Conservation (phyloP, 768 basidiomycete species). For the Panaeolus papilionaceus region DNA sequence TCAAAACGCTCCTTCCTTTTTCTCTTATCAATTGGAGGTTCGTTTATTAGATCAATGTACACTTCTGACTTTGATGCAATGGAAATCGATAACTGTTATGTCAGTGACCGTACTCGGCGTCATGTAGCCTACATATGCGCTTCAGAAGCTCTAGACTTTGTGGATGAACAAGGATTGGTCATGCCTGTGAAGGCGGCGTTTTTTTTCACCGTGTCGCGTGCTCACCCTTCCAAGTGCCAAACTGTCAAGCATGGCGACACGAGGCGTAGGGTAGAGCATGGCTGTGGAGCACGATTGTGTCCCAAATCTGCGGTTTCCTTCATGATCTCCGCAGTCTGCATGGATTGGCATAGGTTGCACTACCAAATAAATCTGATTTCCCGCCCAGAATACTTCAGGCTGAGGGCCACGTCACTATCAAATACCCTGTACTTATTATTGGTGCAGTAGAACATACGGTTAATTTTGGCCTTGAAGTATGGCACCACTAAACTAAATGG, state of each 20-base stretch:
- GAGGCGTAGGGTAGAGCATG: background rate
- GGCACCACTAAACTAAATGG: no score
- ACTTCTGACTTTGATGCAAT: background rate
- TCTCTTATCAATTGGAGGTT: conserved; percentile 20
- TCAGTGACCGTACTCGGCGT: background rate
- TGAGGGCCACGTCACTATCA: no score
- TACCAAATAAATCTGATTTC: background rate
- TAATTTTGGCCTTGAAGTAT: no score
- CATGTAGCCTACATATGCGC: no score
- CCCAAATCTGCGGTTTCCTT: background rate
- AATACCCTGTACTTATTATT: no score
- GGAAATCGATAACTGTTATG: background rate
- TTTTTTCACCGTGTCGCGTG: no score
- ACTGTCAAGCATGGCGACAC: background rate
- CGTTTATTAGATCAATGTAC: conserved; percentile 10
- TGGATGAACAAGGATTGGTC: background rate
- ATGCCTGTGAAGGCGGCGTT: background rate
- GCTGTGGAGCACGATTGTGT: background rate
- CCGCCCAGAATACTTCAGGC: no score
- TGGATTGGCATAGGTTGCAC: background rate
- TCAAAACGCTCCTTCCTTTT: conserved; percentile 12
- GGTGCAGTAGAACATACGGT: no score
- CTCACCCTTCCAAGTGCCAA: no score
- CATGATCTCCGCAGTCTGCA: background rate
- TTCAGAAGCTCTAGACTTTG: no score